Percentiles rank a stretch among this genome's conserved stretches.
These are phyloP conservation scores for Backusella morwellensis DNA, from an alignment of 192 early-diverging fungal species.

Conservation along the genomic window DNA sequence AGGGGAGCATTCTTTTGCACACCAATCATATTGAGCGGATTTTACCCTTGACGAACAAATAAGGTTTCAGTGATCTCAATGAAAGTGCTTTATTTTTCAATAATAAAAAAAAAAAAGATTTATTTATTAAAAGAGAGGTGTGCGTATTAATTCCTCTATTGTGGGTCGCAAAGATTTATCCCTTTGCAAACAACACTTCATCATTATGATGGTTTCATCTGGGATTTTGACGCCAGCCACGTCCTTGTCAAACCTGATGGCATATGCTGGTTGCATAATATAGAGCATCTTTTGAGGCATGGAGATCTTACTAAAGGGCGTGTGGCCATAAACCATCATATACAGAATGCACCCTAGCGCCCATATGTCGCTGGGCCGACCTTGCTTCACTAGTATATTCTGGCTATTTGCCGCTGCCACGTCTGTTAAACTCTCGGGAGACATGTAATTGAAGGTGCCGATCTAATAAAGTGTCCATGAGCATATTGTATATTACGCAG, in stretches of 20 bases:
- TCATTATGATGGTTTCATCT: neutral
- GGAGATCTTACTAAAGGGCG: conserved; percentile 74
- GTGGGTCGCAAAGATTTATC: neutral
- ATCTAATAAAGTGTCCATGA: conserved; percentile 12
- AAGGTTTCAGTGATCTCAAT: too few relatives aligned
- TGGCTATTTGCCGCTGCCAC: neutral
- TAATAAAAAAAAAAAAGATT: too few relatives aligned
- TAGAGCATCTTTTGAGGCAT: conserved; percentile 65
- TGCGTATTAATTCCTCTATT: neutral
- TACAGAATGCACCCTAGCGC: conserved; percentile 92
- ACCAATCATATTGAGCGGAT: too few relatives aligned
- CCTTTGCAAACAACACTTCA: neutral
- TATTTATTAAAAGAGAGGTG: too few relatives aligned
- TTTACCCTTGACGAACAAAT: too few relatives aligned
- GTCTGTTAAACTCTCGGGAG: conserved; percentile 69
- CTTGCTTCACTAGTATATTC: neutral
- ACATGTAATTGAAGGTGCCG: conserved; percentile 96
- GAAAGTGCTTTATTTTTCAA: too few relatives aligned
- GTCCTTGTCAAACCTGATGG: conserved; percentile 39
- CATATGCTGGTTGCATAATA: conserved; percentile 68
- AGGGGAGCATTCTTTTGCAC: too few relatives aligned
- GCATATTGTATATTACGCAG: too few relatives aligned
- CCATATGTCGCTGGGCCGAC: conserved; percentile 79
- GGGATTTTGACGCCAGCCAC: neutral
- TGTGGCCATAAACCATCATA: conserved; percentile 82